Base-by-base conservation (phyloP, 768 basidiomycete species). In the Termitomyces bulborhizus region DNA sequence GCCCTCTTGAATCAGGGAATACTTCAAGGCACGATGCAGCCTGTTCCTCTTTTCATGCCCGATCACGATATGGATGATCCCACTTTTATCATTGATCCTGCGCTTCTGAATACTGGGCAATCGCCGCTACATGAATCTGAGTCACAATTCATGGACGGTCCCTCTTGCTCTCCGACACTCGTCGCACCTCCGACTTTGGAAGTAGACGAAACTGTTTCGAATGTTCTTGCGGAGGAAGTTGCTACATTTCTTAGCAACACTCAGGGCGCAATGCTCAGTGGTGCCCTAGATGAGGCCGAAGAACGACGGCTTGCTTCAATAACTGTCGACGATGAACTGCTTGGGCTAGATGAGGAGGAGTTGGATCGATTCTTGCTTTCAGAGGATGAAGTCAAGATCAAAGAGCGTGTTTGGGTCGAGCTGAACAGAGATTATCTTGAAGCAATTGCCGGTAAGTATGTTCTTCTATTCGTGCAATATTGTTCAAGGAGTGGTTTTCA, bases 331-430 rank as follows among this genome's bases (percentile, higher is more conserved):
- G 83, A 90, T 60, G 86, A 88, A 59, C 71, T 93, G 45, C 66
- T 75, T 21, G 91, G 87, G 15, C 75, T 98, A n/a, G 88, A 97
- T 68, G 94, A 98, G 63, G 90, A 86, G 5, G 94, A 98, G 66
- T 76, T 97, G 42, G 88, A 96, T 66, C 75, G 74, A 26, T 88
- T 97, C 65, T 72, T 92, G 53, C 70, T 94, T 24, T 82, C 78
- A 7, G 86, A 87, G 36, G 88, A 87, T 24, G 93, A 96, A 68
- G 86, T 90, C 3, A 83, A 76, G 66, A 76, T 92, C 64, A 98
- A 90, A 68, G 91, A 93, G 67, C 84, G 91, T 11, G 83, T 97
- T 1, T 98, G 94, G 94, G 92, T 95, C 46, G 93, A 95, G 71
- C 75, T 93, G 63, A 97, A 97, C 68, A 80, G 80, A 61, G 94